These are phyloP conservation scores for Phytophthora tentaculata DNA, from an alignment of 352 stramenopile species.

Conservation along the genomic window DNA sequence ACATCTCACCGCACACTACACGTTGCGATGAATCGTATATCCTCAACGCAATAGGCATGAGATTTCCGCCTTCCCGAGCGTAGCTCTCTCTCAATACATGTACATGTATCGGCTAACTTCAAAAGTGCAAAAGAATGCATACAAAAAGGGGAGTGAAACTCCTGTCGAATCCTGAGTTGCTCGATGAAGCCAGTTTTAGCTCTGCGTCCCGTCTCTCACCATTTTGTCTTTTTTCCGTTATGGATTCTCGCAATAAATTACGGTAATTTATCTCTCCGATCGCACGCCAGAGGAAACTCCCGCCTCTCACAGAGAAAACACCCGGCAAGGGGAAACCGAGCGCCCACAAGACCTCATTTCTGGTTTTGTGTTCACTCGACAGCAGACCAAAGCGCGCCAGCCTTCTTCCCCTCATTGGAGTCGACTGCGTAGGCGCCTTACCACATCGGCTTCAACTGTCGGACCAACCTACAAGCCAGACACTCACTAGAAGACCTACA, in stretches of 20 bases:
- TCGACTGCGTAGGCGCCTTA: constrained; percentile 32
- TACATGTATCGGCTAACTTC: too few relatives aligned
- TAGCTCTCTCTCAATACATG: too few relatives aligned
- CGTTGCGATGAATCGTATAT: background rate
- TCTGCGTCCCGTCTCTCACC: constrained; percentile 15
- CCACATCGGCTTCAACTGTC: constrained; percentile 9
- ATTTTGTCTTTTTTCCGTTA: constrained; percentile 24
- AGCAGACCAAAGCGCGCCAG: constrained; percentile 40
- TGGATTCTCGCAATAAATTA: constrained; percentile 39
- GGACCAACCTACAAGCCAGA: constrained; percentile 16
- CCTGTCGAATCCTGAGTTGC: constrained; percentile 15
- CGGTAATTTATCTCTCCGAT: constrained; percentile 35
- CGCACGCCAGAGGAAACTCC: constrained; percentile 37
- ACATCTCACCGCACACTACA: background rate
- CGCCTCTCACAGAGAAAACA: constrained; percentile 25
- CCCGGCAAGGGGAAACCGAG: constrained; percentile 24
- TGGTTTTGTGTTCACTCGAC: constrained; percentile 60
- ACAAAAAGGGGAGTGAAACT: too few relatives aligned
- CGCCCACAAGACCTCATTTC: constrained; percentile 45
- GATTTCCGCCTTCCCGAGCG: too few relatives aligned
- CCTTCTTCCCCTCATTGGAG: constrained; percentile 7
- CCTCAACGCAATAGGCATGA: background rate
- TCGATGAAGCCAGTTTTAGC: constrained; percentile 30
- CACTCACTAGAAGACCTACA: constrained; percentile 1
- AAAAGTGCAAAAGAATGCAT: too few relatives aligned